Percentiles rank a stretch among this genome's conserved stretches.
phyloP scores from a whole-genome alignment of 1,139 yeast species.

The Torulaspora pretoriensis region DNA sequence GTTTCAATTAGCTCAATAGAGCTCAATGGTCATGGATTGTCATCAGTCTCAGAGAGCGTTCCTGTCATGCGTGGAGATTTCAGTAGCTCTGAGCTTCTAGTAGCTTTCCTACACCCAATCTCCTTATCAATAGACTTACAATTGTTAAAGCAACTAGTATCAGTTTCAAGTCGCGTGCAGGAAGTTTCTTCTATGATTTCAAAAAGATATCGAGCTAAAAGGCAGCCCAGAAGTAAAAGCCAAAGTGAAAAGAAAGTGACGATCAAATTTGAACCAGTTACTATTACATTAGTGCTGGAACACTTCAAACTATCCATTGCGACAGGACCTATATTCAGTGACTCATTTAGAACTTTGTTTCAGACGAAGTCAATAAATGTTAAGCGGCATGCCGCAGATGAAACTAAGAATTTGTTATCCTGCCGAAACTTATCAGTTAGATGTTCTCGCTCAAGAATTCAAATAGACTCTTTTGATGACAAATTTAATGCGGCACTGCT shows the following conservation, averaged over 20 bases:
- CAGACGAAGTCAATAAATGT: conserved; percentile 7
- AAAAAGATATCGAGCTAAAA: not conserved
- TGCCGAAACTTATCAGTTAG: conserved; percentile 8
- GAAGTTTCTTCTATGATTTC: conserved; percentile 1
- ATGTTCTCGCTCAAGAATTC: conserved; percentile 10
- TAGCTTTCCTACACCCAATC: conserved; percentile 7
- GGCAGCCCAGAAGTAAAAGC: not conserved
- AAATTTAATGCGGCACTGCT: conserved; percentile 11
- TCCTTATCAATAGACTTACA: conserved; percentile 4
- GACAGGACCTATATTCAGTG: conserved; percentile 6
- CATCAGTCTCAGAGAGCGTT: not conserved
- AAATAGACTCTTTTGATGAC: conserved; percentile 14
- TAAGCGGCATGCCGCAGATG: not conserved
- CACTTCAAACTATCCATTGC: conserved; percentile 3
- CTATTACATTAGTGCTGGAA: conserved; percentile 3
- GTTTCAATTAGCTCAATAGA: conserved; percentile 11
- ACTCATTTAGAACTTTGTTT: conserved; percentile 6
- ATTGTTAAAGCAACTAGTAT: conserved; percentile 1
- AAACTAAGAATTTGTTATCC: conserved; percentile 1
- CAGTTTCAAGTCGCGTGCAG: conserved; percentile 4
- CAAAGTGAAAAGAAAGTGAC: conserved; percentile 1
- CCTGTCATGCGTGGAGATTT: conserved; percentile 15
- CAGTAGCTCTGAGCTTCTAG: conserved; percentile 1
- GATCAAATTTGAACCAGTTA: conserved; percentile 4
- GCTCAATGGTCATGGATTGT: conserved; percentile 10